Conservation (phyloP, 179 eudicot genomes). For the Pouteria campechiana region DNA sequence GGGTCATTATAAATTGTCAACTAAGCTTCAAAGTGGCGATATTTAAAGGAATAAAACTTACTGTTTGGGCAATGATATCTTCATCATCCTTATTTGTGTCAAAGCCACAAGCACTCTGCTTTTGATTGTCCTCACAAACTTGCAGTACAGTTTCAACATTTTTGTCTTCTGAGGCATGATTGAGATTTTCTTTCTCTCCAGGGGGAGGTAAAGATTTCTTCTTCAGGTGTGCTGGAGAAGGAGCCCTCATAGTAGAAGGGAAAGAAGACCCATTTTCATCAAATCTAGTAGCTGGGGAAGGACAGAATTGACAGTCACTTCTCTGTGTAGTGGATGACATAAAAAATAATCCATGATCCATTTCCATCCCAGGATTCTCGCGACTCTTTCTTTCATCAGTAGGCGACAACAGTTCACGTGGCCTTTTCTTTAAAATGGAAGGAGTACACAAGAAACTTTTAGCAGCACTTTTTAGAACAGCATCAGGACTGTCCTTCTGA, state of each 20-base stretch:
- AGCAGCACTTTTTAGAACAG: slow-evolving; percentile 84
- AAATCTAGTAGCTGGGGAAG: slow-evolving; percentile 42
- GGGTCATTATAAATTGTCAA: no score
- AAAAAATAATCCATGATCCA: slow-evolving; percentile 48
- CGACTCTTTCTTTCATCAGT: slow-evolving; percentile 67
- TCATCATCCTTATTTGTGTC: slow-evolving; percentile 7
- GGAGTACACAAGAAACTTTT: slow-evolving; percentile 72
- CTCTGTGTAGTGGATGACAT: no score
- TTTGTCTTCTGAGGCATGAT: slow-evolving; percentile 14
- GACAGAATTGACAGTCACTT: no score
- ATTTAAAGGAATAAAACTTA: no score
- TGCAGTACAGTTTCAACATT: no score
- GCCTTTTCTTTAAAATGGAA: slow-evolving; percentile 81
- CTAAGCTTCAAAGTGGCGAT: no score
- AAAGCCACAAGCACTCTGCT: slow-evolving; percentile 6
- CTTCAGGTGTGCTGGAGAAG: slow-evolving; percentile 17
- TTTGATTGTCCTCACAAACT: slow-evolving; percentile 7
- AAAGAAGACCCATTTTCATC: slow-evolving; percentile 20
- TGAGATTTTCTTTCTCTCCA: slow-evolving; percentile 41
- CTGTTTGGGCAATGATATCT: slow-evolving; percentile 21
- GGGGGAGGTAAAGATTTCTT: slow-evolving; percentile 4
- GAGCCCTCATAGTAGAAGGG: no score
- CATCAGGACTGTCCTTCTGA: slow-evolving; percentile 64
- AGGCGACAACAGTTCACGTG: slow-evolving; percentile 80
- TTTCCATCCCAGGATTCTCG: slow-evolving; percentile 47